Percentiles rank a stretch among this genome's conserved stretches.
These are phyloP conservation scores for Didymella segeticola DNA, from an alignment of 2,329 filamentous ascomycete species.

Conservation along the genomic window DNA sequence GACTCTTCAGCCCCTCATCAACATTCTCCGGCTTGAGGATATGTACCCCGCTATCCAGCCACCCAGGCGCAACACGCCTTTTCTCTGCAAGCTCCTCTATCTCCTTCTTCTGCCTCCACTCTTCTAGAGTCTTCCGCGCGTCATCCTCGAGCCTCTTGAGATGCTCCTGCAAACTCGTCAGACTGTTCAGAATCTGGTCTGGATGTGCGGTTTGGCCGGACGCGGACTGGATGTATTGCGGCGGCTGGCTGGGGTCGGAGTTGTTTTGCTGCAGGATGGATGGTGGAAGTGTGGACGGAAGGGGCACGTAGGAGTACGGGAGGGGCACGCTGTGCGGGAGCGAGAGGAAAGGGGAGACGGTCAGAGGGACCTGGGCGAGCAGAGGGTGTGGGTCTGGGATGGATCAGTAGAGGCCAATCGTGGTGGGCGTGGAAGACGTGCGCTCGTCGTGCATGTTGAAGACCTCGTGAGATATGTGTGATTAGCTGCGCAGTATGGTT, in stretches of 20 bases:
- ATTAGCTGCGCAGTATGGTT: neutral
- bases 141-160: slow-evolving; percentile 72
- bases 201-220: slow-evolving; percentile 81
- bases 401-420: slow-evolving; percentile 13
- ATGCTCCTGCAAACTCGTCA: slow-evolving; percentile 77
- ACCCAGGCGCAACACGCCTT: slow-evolving; percentile 78
- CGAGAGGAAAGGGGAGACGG: slow-evolving; percentile 91
- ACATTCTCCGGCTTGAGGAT: slow-evolving; percentile 70
- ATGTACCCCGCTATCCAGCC: slow-evolving; percentile 72
- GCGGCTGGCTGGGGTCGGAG: slow-evolving; percentile 62
- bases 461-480: neutral
- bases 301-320: slow-evolving; percentile 91
- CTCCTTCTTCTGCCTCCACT: slow-evolving; percentile 71
- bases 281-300: slow-evolving; percentile 84
- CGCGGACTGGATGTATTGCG: slow-evolving; percentile 80
- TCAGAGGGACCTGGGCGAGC: slow-evolving; percentile 89
- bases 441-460: slow-evolving; percentile 16
- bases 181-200: slow-evolving; percentile 82
- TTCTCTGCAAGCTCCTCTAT: slow-evolving; percentile 79
- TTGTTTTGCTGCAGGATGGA: slow-evolving; percentile 62
- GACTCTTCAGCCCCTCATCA: slow-evolving; percentile 55
- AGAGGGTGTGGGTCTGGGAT: slow-evolving; percentile 73
- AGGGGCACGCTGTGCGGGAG: slow-evolving; percentile 89
- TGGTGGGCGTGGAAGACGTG: neutral
- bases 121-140: slow-evolving; percentile 69